These are phyloP conservation scores for Eragrostis curvula DNA, from an alignment of 176 grass and related monocot genomes.

Conservation along the genomic window DNA sequence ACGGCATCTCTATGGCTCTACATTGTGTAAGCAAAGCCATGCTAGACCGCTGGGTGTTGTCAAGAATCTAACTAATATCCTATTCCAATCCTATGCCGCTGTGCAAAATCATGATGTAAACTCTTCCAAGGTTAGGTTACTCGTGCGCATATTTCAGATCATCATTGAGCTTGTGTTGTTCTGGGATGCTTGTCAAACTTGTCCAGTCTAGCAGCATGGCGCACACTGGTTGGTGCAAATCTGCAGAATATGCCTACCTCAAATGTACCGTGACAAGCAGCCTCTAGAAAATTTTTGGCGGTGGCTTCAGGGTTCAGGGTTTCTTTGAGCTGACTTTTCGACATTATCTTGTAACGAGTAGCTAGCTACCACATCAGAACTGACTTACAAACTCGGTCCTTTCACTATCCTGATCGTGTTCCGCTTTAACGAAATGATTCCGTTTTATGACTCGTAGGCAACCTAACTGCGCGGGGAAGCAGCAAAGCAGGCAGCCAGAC, in stretches of 20 bases:
- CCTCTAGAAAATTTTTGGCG: neutral
- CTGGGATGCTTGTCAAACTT: conserved; percentile 39
- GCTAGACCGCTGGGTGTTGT: neutral
- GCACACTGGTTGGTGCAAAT: neutral
- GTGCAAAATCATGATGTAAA: neutral
- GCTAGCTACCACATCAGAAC: neutral
- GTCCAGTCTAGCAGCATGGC: neutral
- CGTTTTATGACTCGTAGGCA: too few relatives aligned
- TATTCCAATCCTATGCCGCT: neutral
- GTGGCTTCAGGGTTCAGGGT: neutral
- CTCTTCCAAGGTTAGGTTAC: too few relatives aligned
- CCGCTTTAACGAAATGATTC: neutral
- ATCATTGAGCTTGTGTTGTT: conserved; percentile 17
- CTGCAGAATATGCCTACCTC: conserved; percentile 22
- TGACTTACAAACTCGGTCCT: neutral
- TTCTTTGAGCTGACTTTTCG: conserved; percentile 33
- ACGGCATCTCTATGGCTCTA: neutral
- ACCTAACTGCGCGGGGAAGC: neutral
- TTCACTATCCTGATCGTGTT: neutral
- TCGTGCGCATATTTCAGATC: neutral
- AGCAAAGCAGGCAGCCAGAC: neutral
- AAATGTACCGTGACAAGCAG: conserved; percentile 15
- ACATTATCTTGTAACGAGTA: neutral
- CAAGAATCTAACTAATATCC: too few relatives aligned
- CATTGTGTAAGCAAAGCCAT: neutral